Percentiles rank a stretch among this genome's conserved stretches.
phyloP scores from a whole-genome alignment of 2,329 filamentous ascomycete genomes.

The Stachybotrys echinatus region DNA sequence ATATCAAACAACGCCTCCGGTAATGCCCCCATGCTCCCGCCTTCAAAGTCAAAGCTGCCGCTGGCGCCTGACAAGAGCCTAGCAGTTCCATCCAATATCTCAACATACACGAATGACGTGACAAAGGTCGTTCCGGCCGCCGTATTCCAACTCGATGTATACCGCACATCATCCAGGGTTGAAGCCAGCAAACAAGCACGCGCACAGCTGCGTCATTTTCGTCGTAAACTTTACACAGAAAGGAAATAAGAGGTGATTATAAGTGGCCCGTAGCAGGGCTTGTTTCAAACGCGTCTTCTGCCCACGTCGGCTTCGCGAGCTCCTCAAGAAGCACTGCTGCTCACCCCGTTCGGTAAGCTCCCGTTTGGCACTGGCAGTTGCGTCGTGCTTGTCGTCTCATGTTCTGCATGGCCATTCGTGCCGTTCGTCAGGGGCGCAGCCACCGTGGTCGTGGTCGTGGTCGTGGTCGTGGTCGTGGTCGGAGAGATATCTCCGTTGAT shows the following conservation, averaged over 20 bases:
- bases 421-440: conserved; percentile 23
- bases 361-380: conserved; percentile 12
- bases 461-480: conserved; percentile 32
- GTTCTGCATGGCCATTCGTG: conserved; percentile 12
- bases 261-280: too few relatives aligned
- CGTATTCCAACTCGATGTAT: neutral
- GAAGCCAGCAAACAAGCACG: neutral
- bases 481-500: conserved; percentile 44
- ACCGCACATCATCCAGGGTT: neutral
- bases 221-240: neutral
- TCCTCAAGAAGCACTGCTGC: too few relatives aligned
- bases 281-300: too few relatives aligned
- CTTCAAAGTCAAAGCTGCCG: neutral
- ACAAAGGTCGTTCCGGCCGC: neutral
- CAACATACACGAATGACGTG: neutral
- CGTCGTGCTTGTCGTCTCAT: conserved; percentile 11
- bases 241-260: neutral
- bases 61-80: neutral
- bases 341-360: conserved; percentile 21
- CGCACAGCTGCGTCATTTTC: neutral
- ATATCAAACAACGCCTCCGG: neutral
- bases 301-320: too few relatives aligned
- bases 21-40: neutral
- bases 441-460: conserved; percentile 17
- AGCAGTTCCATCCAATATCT: neutral